Evolutionary conservation across 1,139 yeast genomes (phyloP), one percentile per base, ranked within the genome.

Genomic region (Scheffersomyces segobiensis): DNA sequence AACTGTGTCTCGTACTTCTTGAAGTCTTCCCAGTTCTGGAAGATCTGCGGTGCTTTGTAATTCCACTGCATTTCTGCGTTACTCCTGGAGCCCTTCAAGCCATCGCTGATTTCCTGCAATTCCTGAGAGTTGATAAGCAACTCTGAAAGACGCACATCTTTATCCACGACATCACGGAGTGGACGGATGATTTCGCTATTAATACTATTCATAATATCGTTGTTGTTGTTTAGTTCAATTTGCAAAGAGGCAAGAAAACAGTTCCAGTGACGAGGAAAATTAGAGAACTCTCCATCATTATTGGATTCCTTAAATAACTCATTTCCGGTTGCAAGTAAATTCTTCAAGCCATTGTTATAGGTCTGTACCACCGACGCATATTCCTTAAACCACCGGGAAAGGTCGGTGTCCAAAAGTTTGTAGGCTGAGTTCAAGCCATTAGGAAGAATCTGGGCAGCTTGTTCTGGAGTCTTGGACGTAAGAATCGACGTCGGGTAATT

Each of bases 1-100:
- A 87, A 78, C 56, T 84, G 83, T 61, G 90, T 80, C 69, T 97
- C 87, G 60, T 79, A 78, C 59, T 79, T 82, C 71, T 93, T 97
- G 64, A 88, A 87, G 61, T 80, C 80, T 72, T 92, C 97, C 71
- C 93, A 87, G 65, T 86, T 86, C 65, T 88, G 90, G 69, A 91
- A 88, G 49, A 89, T 84, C 62, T 82, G 86, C 1, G 97, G 96
- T 0, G 96, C 95, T 70, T 88, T 87, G 59, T 84, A 79, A 62
- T 87, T 88, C 97, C 97, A 93, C 63, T 76, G 75, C 57, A 78
- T 74, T 60, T 80, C 83, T 46, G 81, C 77, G 62, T 75, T 69
- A 39, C 71, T 64, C 22, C 61, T 39, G 20, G 53, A 24, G 19
- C 47, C n/a, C 2, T 32, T 46, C 59, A 77, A 60, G 52, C 67